Evolutionary conservation across 441 rosid species (phyloP).

Genomic region (Erodium trifolium): DNA sequence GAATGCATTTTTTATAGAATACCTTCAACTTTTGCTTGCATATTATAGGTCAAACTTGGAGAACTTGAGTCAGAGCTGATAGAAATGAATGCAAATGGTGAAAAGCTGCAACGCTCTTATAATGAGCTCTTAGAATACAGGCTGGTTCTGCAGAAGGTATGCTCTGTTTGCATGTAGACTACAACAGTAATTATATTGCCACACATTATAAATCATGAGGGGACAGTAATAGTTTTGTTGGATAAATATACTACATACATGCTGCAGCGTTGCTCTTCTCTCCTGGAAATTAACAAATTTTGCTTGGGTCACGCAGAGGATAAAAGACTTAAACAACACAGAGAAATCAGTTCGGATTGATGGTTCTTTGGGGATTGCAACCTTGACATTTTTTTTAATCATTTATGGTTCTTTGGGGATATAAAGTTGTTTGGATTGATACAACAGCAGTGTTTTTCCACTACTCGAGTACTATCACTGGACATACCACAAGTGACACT

Average conservation of each 20-base stretch:
- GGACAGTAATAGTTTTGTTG: background rate
- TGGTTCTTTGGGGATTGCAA: background rate
- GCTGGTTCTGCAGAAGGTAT: conserved; percentile 77
- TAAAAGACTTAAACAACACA: background rate
- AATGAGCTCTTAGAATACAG: conserved; percentile 77
- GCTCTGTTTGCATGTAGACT: conserved; percentile 9
- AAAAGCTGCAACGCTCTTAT: conserved; percentile 61
- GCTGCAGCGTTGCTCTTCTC: background rate
- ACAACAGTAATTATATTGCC: background rate
- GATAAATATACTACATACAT: background rate
- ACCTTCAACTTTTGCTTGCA: conserved; percentile 1
- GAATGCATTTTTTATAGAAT: background rate
- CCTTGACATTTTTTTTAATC: background rate
- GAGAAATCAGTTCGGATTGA: background rate
- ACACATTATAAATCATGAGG: background rate
- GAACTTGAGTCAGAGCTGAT: conserved; percentile 83
- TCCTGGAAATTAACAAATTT: background rate
- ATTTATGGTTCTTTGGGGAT: too few species aligned
- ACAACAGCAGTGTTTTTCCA: background rate
- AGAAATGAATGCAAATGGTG: conserved; percentile 81
- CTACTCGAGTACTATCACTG: background rate
- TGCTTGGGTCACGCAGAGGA: background rate
- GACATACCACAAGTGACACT: too few species aligned
- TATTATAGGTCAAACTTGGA: conserved; percentile 49
- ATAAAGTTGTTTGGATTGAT: background rate